Evolutionary conservation across 2,329 filamentous ascomycete genomes (phyloP).

Genomic region (Thielaviopsis euricoi): DNA sequence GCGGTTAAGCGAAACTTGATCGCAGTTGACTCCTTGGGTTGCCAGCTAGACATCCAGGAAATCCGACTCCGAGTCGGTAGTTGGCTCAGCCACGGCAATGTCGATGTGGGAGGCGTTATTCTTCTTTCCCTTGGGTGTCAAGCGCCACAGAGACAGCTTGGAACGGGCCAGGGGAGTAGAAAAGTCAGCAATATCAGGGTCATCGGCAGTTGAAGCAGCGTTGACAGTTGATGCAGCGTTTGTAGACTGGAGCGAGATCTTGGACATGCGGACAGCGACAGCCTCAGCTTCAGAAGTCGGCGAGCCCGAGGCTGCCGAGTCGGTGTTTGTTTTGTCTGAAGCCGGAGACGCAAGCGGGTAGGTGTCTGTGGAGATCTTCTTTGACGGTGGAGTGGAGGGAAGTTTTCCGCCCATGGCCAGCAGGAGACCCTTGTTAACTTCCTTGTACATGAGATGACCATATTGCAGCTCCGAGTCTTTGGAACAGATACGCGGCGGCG

Average conservation of each 20-base stretch:
- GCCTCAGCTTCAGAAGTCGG: neutral
- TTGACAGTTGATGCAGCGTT: neutral
- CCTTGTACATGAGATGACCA: neutral
- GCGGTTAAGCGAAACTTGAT: neutral
- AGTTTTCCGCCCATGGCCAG: neutral
- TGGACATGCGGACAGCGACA: conserved; percentile 3
- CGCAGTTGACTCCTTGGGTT: conserved; percentile 7
- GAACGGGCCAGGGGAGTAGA: neutral
- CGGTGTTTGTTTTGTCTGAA: neutral
- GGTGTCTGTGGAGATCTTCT: neutral
- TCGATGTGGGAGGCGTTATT: conserved; percentile 5
- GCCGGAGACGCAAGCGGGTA: neutral
- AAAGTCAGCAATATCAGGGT: neutral
- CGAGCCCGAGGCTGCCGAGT: neutral
- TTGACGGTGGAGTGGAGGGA: neutral
- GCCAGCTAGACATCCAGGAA: conserved; percentile 9
- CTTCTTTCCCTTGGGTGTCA: neutral
- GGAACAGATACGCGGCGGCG: neutral
- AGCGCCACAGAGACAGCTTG: conserved; percentile 4
- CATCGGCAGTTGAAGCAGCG: neutral
- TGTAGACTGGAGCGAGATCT: neutral
- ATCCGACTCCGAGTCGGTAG: neutral
- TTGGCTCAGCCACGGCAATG: conserved; percentile 6
- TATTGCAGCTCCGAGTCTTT: neutral
- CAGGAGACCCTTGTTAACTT: neutral